Base-by-base conservation (phyloP, 2,329 filamentous ascomycete genomes). In the Cordyceps cicadae region DNA sequence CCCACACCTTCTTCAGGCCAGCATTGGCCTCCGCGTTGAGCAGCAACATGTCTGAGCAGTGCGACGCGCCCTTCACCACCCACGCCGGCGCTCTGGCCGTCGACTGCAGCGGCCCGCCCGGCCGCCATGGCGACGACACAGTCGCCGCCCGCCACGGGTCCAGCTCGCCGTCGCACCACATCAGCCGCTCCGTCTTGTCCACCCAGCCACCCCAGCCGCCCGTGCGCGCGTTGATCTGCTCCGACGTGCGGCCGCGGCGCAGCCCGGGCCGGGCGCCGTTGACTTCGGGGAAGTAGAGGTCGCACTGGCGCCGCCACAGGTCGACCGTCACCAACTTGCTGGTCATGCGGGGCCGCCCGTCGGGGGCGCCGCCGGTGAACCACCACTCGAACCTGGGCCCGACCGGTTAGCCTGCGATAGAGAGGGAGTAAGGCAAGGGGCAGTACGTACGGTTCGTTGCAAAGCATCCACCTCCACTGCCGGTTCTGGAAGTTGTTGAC, bases 11-110 rank as follows among this genome's bases (percentile, higher is more conserved):
- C n/a, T 73, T 77, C 1, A 81, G 72, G 2, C 71, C 73, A 50
- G 89, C 76, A 0, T 88, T 77, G 1, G 81, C 72, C 3, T 72
- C 73, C 50, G 89, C 76, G 0, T 88, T 79, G 0, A 81, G 80
- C 39, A 53, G n/a, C 77, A 89, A 92, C 0, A 83, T 82, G 7
- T 81, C 75, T 3, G 77, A 75, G 74, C 88, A 92, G 67, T 87
- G 77, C 11, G 80, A 69, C 1, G 80, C 81, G 2, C 53, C 46
- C 8, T 72, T 69, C 52, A 64, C 68, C 64, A 73, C 75, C 54
- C 71, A 63, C 0, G 71, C 69, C 0, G 77, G 77, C 63, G 80
- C 77, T 77, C 77, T 79, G 64, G 78, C 78, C 8, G 72, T 69
- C 45, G 66, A 68, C 67, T 79, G 75, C 43, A 79, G 70, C 29